Conservation (phyloP, 768 basidiomycete species). For the Lentinula edodes region DNA sequence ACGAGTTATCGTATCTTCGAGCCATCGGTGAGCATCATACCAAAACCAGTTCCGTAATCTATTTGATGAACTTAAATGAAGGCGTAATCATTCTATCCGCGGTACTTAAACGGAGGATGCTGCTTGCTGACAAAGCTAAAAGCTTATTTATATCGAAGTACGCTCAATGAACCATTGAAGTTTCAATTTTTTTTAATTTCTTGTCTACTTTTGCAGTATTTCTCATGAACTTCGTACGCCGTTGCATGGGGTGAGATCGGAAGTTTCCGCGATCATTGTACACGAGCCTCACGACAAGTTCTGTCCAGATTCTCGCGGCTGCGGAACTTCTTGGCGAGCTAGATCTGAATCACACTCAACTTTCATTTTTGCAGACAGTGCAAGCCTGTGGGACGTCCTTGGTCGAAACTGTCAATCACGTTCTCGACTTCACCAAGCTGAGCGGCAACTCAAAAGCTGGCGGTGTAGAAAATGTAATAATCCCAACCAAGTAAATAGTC, state of each 20-base stretch:
- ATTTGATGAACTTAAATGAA: slow-evolving; percentile 8
- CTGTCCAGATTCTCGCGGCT: slow-evolving; percentile 72
- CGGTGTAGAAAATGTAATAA: slow-evolving; percentile 72
- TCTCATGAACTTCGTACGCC: slow-evolving; percentile 91
- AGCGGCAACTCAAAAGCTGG: slow-evolving; percentile 81
- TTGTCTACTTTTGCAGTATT: background rate
- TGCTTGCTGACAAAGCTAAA: slow-evolving; percentile 92
- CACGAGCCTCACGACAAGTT: background rate
- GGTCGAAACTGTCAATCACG: slow-evolving; percentile 95
- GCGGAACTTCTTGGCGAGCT: slow-evolving; percentile 90
- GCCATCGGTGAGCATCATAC: slow-evolving; percentile 59
- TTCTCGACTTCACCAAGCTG: slow-evolving; percentile 92
- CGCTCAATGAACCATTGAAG: slow-evolving; percentile 14
- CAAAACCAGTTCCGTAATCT: background rate
- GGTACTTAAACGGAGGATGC: slow-evolving; percentile 88
- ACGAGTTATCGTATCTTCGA: slow-evolving; percentile 85
- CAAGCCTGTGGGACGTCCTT: slow-evolving; percentile 94
- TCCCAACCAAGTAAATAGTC: slow-evolving; percentile 51
- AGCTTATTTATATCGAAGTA: slow-evolving; percentile 89
- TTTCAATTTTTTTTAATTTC: background rate
- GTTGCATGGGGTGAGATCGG: slow-evolving; percentile 67
- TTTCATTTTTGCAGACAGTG: slow-evolving; percentile 86
- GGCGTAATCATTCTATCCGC: slow-evolving; percentile 93
- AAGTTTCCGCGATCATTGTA: background rate
- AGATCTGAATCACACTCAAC: slow-evolving; percentile 71